Conservation (phyloP, 2,329 filamentous ascomycete genomes). For the Clarireedia monteithiana region DNA sequence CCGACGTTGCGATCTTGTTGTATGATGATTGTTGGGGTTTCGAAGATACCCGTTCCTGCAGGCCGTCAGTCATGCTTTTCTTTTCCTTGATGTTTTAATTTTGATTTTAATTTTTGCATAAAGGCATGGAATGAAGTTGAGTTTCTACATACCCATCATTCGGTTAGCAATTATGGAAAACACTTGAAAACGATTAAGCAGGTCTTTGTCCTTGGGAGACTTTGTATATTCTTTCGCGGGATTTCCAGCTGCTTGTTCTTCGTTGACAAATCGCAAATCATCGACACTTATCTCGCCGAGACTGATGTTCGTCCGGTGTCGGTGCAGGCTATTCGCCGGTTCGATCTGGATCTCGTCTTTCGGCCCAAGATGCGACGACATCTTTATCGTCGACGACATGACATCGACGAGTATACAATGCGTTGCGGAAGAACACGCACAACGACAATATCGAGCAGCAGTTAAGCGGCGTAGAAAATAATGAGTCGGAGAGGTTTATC, state of each 20-base stretch:
- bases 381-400: background rate
- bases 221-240: constrained; percentile 1
- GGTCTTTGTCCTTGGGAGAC: background rate
- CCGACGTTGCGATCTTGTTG: constrained; percentile 41
- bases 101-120: no score
- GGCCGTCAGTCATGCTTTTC: background rate
- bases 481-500: background rate
- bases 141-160: constrained; percentile 1
- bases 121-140: no score
- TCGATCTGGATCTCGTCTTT: background rate
- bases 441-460: no score
- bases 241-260: background rate
- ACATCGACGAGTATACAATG: background rate
- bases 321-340: background rate
- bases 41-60: constrained; percentile 22
- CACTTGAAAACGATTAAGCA: constrained; percentile 6
- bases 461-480: no score
- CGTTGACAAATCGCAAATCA: background rate
- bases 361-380: background rate
- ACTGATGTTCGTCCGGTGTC: background rate
- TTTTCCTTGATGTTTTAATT: no score
- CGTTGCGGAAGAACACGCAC: no score
- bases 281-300: background rate
- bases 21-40: constrained; percentile 47
- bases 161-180: constrained; percentile 4